Evolutionary conservation across 2,329 filamentous ascomycete genomes (phyloP).

Genomic region (Hypomyces rosellus): DNA sequence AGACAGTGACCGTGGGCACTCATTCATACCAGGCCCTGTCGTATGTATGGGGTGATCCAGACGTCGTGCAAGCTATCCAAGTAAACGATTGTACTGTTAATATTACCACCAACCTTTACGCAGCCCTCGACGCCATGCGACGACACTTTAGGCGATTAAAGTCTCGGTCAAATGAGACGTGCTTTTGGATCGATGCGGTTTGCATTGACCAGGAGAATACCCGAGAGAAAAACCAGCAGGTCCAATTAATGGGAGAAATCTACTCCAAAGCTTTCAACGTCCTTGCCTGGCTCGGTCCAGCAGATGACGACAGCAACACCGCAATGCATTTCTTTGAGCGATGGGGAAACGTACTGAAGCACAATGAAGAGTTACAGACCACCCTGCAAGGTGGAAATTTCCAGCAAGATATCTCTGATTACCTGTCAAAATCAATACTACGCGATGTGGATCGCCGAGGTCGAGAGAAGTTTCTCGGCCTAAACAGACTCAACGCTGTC

Average conservation of each 20-base stretch:
- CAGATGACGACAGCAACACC: not conserved
- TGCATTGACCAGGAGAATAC: slow-evolving; percentile 13
- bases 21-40: not conserved
- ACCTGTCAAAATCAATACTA: not conserved
- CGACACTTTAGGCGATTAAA: not conserved
- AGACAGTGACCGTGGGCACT: not conserved
- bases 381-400: not conserved
- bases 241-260: slow-evolving; percentile 12
- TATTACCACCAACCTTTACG: not conserved
- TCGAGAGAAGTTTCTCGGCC: not conserved
- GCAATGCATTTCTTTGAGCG: not conserved
- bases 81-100: not conserved
- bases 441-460: not conserved
- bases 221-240: slow-evolving; percentile 11
- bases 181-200: slow-evolving; percentile 14
- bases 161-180: not conserved
- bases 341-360: not conserved
- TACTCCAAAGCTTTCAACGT: slow-evolving; percentile 7
- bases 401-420: not conserved
- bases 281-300: slow-evolving; percentile 9
- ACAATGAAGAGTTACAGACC: not conserved
- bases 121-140: not conserved
- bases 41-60: not conserved
- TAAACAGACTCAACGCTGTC: not conserved
- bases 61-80: not conserved